Evolutionary conservation across 164 flowering plant species (phyloP), one percentile per base, ranked within the genome.

Genomic region (Dillenia turbinata): DNA sequence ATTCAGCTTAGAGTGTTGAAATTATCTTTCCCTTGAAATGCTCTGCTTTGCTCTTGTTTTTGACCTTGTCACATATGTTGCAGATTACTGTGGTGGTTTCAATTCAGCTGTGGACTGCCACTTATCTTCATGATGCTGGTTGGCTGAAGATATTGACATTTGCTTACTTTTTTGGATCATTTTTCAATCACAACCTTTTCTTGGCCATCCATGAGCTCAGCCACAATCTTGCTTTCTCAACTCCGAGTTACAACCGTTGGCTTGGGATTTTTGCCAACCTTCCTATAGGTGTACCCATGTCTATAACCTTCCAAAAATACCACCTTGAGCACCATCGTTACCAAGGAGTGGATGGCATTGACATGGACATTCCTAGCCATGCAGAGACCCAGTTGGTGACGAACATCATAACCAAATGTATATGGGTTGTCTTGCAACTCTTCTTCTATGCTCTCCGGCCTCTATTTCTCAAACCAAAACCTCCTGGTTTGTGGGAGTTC

Each of bases 191-290:
- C 83, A 93, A 93, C 65, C 94, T 93, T 49, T 93, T 93, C 79
- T 75, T 93, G 48, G 98, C 98, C 57, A 90, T 93, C 62, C 98
- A 93, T 60, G 98, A 93, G 77, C 88, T 93, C 47, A 88, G 96
- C 63, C 98, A 93, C 82, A 93, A 93, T 69, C 96, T 93, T 8
- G 98, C 98, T 69, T 93, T 93, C 88, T 81, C 87, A 9, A 88
- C 83, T 52, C 98, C 97, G 0, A 71, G 74, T 49, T 80, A 80
- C 79, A 93, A 93, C 80, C 92, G 92, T 2, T 93, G 97, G 91
- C 82, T 93, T 9, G 98, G 98, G 26, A 93, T 93, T 67, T 90
- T 93, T 14, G 98, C 98, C 33, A 93, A 93, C 70, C 94, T 93
- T 54, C 98, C 98, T 2, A 77, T 93, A 13, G 96, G 98, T 22